phyloP scores from a whole-genome alignment of 2,329 filamentous ascomycete species.

The Scytalidium sp. region DNA sequence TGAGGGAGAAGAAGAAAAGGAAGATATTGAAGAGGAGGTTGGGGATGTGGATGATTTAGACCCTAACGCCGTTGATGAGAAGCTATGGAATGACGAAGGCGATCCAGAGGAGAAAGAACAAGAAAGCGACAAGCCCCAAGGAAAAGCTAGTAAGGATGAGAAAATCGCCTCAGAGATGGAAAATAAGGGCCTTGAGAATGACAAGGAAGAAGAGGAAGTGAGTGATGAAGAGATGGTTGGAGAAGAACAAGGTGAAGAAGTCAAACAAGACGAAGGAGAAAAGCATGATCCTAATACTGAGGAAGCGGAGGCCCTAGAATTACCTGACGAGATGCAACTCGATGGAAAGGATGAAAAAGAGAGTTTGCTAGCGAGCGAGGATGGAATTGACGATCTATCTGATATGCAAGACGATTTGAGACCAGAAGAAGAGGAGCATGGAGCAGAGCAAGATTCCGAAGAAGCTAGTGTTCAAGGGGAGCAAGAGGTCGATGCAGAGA shows the following conservation, averaged over 20 bases:
- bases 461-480: conserved; percentile 36
- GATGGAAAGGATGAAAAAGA: conserved; percentile 57
- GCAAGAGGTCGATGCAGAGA: conserved; percentile 29
- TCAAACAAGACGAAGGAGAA: conserved; percentile 54
- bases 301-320: conserved; percentile 64
- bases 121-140: conserved; percentile 69
- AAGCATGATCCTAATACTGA: conserved; percentile 64
- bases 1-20: conserved; percentile 56
- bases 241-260: conserved; percentile 55
- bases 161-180: conserved; percentile 44
- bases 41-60: conserved; percentile 91
- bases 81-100: conserved; percentile 94
- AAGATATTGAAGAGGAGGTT: conserved; percentile 85
- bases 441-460: conserved; percentile 37
- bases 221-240: conserved; percentile 58
- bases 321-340: conserved; percentile 70
- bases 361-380: conserved; percentile 36
- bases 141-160: conserved; percentile 60
- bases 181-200: conserved; percentile 53
- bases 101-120: conserved; percentile 80
- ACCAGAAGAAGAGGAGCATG: conserved; percentile 38
- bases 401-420: conserved; percentile 40
- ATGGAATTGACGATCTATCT: conserved; percentile 53
- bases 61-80: conserved; percentile 89
- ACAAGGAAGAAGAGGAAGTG: conserved; percentile 41